Evolutionary conservation across 371 early-diverging fungal genomes (phyloP), one percentile per base, ranked within the genome.

Genomic region (Mortierella sp.): DNA sequence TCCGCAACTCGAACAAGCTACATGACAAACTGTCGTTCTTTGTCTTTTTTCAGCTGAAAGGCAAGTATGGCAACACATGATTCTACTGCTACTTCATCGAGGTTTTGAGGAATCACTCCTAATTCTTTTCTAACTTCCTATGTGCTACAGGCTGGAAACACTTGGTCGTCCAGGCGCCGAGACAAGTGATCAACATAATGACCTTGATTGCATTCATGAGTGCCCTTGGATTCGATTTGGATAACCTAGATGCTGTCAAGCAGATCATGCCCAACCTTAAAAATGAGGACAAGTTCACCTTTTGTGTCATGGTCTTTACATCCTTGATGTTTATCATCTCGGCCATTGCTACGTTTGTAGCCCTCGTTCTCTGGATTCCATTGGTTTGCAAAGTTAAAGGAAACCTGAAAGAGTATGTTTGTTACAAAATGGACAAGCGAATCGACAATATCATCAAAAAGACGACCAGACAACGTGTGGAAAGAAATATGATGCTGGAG

Each of bases 401-500:
- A 19, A 89, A 88, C 62, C 74, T 89, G 57, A 90, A 90, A 64
- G 88, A 89, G 53, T 88, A 89, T 70, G 87, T 87, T 60, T 86
- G 84, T 43, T 86, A 88, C 79, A 86, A 85, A 69, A 85, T 89
- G 68, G 89, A 90, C 80, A 89, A 89, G 65, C 61, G 90, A 16
- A 72, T 72, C 48, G 66, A 72, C 21, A 29, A 44, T 30, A 62
- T 72, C 23, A 62, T 72, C 57, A 62, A 72, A 19, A 62, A 66
- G 23, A 57, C 63, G 1, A 62, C 47, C 48, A 30, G 52, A 28
- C 58, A 72, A 14, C 58, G 72, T 0, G 67, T 59, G 25, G 62
- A 53, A 14, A 44, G 28, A 29, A 44, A 7, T 45, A 55, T 28
- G 53, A 45, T 60, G 14, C 23, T 44, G 25, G 67, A 66, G 3